Evolutionary conservation across 179 eudicot species (phyloP).

Genomic region (Heliamphora ciliata): DNA sequence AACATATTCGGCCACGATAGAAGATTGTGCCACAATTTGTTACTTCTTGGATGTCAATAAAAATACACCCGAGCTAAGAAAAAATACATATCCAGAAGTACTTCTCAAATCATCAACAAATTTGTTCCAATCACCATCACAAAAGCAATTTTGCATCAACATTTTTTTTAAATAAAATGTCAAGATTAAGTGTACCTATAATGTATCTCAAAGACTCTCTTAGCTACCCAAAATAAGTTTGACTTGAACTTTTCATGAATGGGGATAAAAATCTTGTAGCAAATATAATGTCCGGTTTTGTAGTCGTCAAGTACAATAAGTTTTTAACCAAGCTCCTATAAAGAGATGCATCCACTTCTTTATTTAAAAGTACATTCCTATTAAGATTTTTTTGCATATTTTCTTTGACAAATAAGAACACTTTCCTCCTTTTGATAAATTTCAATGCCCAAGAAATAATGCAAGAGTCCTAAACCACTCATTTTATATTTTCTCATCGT

Average conservation of each 20-base stretch:
- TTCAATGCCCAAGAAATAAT: too few relatives aligned
- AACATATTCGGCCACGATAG: background rate
- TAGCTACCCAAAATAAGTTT: background rate
- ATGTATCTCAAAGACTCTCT: background rate
- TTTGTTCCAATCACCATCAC: background rate
- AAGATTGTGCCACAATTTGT: background rate
- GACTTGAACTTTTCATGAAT: conserved; percentile 2
- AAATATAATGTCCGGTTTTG: conserved; percentile 12
- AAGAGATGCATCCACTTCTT: background rate
- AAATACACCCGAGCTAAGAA: background rate
- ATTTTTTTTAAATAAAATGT: too few relatives aligned
- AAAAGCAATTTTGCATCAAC: background rate
- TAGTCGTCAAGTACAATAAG: background rate
- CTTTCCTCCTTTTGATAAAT: too few relatives aligned
- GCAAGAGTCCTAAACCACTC: too few relatives aligned
- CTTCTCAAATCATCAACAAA: too few relatives aligned
- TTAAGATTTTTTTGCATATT: too few relatives aligned
- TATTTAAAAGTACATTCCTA: background rate
- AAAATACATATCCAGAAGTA: too few relatives aligned
- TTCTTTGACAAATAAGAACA: too few relatives aligned
- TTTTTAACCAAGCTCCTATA: too few relatives aligned
- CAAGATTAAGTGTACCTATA: too few relatives aligned
- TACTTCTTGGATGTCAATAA: background rate
- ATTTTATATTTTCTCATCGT: too few relatives aligned
- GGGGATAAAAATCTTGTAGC: background rate